phyloP scores from a whole-genome alignment of 106 monocot genomes.

The Xerophyta viscosa region DNA sequence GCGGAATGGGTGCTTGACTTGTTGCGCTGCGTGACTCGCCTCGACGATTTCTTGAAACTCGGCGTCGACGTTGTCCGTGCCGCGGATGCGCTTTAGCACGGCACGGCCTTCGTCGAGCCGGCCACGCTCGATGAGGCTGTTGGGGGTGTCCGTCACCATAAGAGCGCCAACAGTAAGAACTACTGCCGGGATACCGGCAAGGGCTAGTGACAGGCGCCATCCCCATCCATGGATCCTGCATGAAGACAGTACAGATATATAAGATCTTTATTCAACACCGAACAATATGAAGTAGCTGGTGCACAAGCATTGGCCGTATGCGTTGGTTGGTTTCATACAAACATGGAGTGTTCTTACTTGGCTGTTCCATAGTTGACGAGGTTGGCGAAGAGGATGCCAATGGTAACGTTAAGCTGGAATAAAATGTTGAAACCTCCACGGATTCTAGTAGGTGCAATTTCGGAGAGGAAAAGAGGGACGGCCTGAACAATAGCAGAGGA shows the following conservation, averaged over 20 bases:
- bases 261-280: no score
- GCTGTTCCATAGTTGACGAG: slow-evolving; percentile 58
- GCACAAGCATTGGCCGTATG: no score
- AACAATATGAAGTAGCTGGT: no score
- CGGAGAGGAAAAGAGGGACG: slow-evolving; percentile 58
- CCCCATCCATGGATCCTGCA: slow-evolving; percentile 45
- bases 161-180: slow-evolving; percentile 28
- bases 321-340: not conserved
- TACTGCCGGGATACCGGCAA: slow-evolving; percentile 35
- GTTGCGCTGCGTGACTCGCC: slow-evolving; percentile 50
- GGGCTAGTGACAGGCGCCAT: slow-evolving; percentile 41
- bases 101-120: slow-evolving; percentile 49
- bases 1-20: slow-evolving; percentile 85
- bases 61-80: slow-evolving; percentile 52
- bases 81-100: slow-evolving; percentile 50
- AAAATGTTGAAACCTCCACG: slow-evolving; percentile 67
- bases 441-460: slow-evolving; percentile 55
- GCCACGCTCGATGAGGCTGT: slow-evolving; percentile 77
- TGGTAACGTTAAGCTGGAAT: slow-evolving; percentile 40
- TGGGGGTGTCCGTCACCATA: slow-evolving; percentile 50
- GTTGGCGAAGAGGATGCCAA: slow-evolving; percentile 67
- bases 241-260: no score
- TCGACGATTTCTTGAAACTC: slow-evolving; percentile 73
- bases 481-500: slow-evolving; percentile 15
- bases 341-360: slow-evolving; percentile 15